phyloP scores from a whole-genome alignment of 2,329 filamentous ascomycete genomes.

The Beauveria scarabaeidicola region DNA sequence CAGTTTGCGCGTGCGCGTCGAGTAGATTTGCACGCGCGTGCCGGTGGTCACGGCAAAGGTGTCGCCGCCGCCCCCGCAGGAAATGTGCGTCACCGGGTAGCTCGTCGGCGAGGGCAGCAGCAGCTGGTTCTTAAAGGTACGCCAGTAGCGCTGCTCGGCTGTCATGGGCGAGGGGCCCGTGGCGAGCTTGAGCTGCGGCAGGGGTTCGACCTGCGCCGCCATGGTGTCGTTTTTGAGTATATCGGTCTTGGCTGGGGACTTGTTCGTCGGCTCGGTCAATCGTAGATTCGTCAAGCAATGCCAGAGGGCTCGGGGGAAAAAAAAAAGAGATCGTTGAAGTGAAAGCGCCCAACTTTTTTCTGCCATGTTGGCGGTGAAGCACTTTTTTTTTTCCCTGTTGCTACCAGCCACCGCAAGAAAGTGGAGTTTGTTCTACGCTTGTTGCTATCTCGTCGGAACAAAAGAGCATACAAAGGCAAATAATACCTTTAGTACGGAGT shows the following conservation, averaged over 20 bases:
- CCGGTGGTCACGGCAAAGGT: constrained; percentile 92
- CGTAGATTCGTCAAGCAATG: not conserved
- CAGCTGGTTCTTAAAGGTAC: constrained; percentile 84
- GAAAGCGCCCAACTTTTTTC: constrained; percentile 20
- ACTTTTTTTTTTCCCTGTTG: not conserved
- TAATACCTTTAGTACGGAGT: not conserved
- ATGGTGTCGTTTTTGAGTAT: constrained; percentile 37
- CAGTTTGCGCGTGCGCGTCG: constrained; percentile 80
- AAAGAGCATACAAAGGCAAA: not conserved
- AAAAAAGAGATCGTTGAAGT: not conserved
- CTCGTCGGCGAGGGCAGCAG: constrained; percentile 85
- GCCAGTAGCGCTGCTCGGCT: constrained; percentile 94
- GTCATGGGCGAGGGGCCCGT: constrained; percentile 75
- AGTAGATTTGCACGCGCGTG: constrained; percentile 88
- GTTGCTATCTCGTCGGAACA: too few relatives aligned
- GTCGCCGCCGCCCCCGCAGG: constrained; percentile 47
- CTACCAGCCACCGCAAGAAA: not conserved
- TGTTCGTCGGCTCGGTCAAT: not conserved
- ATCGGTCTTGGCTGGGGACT: not conserved
- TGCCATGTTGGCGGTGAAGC: constrained; percentile 9
- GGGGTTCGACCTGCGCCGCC: constrained; percentile 76
- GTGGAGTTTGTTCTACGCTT: not conserved
- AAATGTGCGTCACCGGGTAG: constrained; percentile 85
- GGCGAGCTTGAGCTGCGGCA: constrained; percentile 75
- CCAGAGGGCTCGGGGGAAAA: not conserved